phyloP scores from a whole-genome alignment of 352 stramenopile species.

The Phytophthora citricola region DNA sequence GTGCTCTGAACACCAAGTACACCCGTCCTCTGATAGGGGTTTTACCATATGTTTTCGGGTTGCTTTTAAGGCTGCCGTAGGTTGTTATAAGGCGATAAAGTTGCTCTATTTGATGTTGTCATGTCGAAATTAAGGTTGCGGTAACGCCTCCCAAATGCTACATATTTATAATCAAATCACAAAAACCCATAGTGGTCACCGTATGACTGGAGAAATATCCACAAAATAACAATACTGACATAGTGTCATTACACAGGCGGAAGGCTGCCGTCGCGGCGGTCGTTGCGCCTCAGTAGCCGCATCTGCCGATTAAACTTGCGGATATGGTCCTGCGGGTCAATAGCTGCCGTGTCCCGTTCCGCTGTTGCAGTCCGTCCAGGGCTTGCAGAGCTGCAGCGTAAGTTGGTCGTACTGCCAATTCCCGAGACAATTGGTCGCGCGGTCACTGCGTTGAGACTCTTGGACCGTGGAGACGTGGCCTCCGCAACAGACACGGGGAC shows the following conservation, averaged over 20 bases:
- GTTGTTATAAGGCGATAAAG: too few species aligned
- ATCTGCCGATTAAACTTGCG: slow-evolving; percentile 82
- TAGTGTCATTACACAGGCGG: slow-evolving; percentile 30
- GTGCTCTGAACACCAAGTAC: too few species aligned
- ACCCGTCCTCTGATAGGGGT: too few species aligned
- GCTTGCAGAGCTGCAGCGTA: slow-evolving; percentile 3
- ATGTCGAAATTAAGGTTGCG: too few species aligned
- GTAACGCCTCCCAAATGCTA: too few species aligned
- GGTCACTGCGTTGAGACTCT: slow-evolving; percentile 6
- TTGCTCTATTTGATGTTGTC: too few species aligned
- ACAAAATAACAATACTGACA: too few species aligned
- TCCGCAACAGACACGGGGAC: slow-evolving; percentile 22
- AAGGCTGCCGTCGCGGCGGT: slow-evolving; percentile 52
- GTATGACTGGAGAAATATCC: too few species aligned
- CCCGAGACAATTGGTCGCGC: slow-evolving; percentile 15
- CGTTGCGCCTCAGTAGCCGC: slow-evolving; percentile 62
- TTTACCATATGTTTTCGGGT: too few species aligned
- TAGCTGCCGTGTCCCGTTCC: slow-evolving; percentile 21
- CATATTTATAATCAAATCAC: too few species aligned
- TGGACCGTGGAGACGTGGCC: slow-evolving; percentile 11
- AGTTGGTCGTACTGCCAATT: slow-evolving; percentile 1
- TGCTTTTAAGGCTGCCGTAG: too few species aligned
- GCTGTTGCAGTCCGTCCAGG: background rate
- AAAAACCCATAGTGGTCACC: too few species aligned
- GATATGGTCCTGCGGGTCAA: slow-evolving; percentile 51